A percentile compares a stretch with the other conserved stretches of the same genome.
Conservation (phyloP, 2,329 filamentous ascomycete species). For the Aspergillus fijiensis region DNA sequence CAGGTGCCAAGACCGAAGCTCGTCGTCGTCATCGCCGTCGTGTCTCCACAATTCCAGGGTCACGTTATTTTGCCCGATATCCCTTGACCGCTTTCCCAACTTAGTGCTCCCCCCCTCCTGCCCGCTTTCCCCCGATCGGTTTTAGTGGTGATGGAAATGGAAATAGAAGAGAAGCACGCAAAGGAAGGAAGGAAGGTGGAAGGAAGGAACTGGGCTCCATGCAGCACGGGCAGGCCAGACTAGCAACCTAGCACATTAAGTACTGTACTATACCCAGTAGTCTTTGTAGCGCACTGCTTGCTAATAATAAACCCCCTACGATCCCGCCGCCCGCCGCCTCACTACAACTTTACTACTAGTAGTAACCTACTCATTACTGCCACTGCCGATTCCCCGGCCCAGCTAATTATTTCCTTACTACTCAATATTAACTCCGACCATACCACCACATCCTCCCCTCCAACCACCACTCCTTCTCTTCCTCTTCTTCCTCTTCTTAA, state of each 20-base stretch:
- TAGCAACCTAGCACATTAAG: no score
- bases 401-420: no score
- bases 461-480: neutral
- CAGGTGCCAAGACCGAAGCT: neutral
- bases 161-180: neutral
- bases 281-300: neutral
- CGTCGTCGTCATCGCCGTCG: neutral
- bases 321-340: neutral
- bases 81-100: neutral
- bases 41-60: no score
- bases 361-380: neutral
- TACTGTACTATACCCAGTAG: no score
- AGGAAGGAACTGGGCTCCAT: neutral
- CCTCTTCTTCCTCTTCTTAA: neutral
- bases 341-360: neutral
- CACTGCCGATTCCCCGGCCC: neutral
- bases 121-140: neutral
- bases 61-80: no score
- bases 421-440: neutral
- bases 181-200: neutral
- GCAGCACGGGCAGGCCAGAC: no score
- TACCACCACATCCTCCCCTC: neutral
- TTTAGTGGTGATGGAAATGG: neutral
- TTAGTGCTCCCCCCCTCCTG: no score
- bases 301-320: constrained; percentile 5